Base-by-base conservation (phyloP, 1,139 yeast species). In the Scheffersomyces stambukii region DNA sequence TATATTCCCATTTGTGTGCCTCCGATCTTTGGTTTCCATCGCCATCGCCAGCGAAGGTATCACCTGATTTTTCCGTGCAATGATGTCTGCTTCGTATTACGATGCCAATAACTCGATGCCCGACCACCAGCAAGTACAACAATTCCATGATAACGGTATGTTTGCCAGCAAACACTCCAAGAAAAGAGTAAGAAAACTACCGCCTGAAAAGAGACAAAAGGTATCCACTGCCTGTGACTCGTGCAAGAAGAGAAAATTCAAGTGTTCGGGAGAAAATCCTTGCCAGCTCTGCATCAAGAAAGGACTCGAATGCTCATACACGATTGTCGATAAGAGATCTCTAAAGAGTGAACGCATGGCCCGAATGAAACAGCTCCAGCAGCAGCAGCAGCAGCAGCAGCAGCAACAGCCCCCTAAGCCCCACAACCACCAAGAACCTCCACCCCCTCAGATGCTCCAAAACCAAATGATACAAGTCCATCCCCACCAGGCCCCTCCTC, bases 171-270 rank as follows among this genome's bases (percentile, higher is more conserved):
- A 17, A 14, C 13, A 16, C 16, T 14, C 35, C 9, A 31, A 30
- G 17, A 45, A 43, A 28, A 31, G 50, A 30, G 30, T 38, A 17
- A 42, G 51, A 28, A 38, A 32, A 25, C 28, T 45, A 14, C 50
- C 50, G 4, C 50, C 50, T 5, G 54, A 50, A 12, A 46, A 46
- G 39, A 31, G 61, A 30, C 54, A 52, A 27, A 57, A 56, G 28
- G 63, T 60, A 4, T 59, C 67, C 2, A 51, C 59, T 18, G 70
- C 70, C 19, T 64, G 70, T 42, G 66, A 60, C 35, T 46, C 45
- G 18, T 64, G 70, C 40, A 62, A 61, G 40, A 52, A 52, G 29
- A 41, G 65, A 27, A 64, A 64, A 37, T 60, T 54, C 28, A 64
- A 56, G 38, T 56, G 62, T 33, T 44, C 50, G 13, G 62, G 61